phyloP scores from a whole-genome alignment of 2,329 filamentous ascomycete species.

The Teratosphaeriaceae sp. region DNA sequence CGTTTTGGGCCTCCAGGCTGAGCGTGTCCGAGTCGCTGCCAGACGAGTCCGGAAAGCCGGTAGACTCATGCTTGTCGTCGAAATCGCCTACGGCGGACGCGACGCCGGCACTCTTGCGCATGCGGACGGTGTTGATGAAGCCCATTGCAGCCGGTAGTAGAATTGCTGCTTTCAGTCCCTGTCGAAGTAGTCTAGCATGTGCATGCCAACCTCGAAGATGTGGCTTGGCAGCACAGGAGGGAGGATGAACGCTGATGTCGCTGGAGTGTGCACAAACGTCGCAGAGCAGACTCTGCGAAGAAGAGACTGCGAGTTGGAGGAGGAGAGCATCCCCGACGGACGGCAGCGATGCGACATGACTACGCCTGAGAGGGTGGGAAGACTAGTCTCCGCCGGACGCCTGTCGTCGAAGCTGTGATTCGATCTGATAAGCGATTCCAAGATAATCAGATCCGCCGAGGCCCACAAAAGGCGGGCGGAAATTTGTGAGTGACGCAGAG shows the following conservation, averaged over 20 bases:
- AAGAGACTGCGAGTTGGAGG: too few species aligned
- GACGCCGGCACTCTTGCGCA: constrained; percentile 1
- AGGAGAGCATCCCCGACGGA: not conserved
- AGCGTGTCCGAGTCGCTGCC: constrained; percentile 14
- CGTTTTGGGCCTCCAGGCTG: constrained; percentile 26
- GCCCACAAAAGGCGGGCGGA: too few species aligned
- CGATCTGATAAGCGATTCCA: not conserved
- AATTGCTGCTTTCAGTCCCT: too few species aligned
- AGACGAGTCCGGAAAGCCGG: not conserved
- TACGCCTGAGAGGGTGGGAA: not conserved
- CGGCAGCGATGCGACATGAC: not conserved
- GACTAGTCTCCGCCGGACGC: not conserved
- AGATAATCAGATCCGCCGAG: too few species aligned
- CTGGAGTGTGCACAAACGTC: too few species aligned
- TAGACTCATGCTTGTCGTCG: constrained; percentile 1
- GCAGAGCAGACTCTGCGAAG: too few species aligned
- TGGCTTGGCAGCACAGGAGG: too few species aligned
- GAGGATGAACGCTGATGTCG: too few species aligned
- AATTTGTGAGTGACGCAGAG: too few species aligned
- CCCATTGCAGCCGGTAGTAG: not conserved
- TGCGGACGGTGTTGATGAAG: constrained; percentile 1
- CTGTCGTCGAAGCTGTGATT: not conserved
- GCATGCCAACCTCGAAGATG: too few species aligned
- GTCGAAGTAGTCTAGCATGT: too few species aligned
- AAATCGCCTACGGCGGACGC: not conserved